phyloP scores from a whole-genome alignment of 2,329 filamentous ascomycete species.

The Hymenoscyphus fructigenus region DNA sequence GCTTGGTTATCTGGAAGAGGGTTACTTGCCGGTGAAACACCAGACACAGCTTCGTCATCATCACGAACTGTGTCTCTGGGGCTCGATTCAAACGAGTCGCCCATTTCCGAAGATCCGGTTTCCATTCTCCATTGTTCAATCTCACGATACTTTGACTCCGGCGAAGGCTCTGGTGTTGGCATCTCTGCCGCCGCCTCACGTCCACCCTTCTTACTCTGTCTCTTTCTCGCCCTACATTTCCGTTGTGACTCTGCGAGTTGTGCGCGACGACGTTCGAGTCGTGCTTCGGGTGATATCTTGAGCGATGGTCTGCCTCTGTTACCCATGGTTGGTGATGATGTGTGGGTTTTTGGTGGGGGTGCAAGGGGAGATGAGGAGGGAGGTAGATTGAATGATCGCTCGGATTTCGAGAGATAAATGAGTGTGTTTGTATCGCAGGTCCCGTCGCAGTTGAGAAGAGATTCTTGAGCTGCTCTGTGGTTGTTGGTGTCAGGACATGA shows the following conservation, averaged over 20 bases:
- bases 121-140: conserved; percentile 3
- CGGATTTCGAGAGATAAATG: background rate
- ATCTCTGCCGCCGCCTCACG: background rate
- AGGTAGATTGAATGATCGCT: background rate
- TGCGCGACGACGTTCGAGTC: conserved; percentile 9
- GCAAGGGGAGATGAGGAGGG: background rate
- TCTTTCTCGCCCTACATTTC: conserved; percentile 10
- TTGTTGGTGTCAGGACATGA: background rate
- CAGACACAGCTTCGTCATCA: conserved; percentile 6
- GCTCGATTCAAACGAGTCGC: background rate
- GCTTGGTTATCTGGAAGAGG: conserved; percentile 10
- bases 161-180: background rate
- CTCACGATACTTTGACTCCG: background rate
- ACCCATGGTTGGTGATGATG: conserved; percentile 2
- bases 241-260: conserved; percentile 11
- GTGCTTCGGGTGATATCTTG: conserved; percentile 8
- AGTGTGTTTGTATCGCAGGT: background rate
- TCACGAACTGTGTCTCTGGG: conserved; percentile 5
- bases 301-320: conserved; percentile 10
- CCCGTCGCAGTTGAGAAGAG: background rate
- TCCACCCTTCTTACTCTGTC: background rate
- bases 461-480: background rate
- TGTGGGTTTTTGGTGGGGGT: background rate
- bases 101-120: background rate
- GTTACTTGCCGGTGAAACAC: conserved; percentile 11